Percentiles rank a stretch among this genome's conserved stretches.
These are phyloP conservation scores for Yarrowia galli DNA, from an alignment of 1,139 yeast species.

Conservation along the genomic window DNA sequence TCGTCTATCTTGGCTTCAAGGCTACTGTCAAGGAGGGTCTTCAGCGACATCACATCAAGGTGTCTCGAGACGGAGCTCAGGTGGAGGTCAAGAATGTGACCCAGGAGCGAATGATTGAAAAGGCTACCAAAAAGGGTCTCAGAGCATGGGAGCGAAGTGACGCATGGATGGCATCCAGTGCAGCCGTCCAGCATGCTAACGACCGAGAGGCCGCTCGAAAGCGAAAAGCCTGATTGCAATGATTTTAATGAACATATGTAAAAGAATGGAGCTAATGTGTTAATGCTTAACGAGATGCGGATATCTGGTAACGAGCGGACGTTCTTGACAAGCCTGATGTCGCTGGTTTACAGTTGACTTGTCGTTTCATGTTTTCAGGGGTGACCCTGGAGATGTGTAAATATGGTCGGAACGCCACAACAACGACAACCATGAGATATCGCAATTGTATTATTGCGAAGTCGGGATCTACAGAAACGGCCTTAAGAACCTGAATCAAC, in stretches of 20 bases:
- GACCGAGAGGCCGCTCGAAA: slow-evolving; percentile 26
- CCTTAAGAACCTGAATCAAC: too few species aligned
- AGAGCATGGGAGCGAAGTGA: slow-evolving; percentile 35
- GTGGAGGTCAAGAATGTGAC: slow-evolving; percentile 37
- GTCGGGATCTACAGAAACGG: too few species aligned
- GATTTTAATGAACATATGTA: background rate
- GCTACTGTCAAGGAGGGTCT: slow-evolving; percentile 36
- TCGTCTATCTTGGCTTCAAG: slow-evolving; percentile 22
- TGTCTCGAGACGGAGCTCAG: slow-evolving; percentile 38
- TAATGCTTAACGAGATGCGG: background rate
- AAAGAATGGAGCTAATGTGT: slow-evolving; percentile 2
- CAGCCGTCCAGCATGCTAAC: slow-evolving; percentile 24
- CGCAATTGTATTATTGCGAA: too few species aligned
- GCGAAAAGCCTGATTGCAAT: slow-evolving; percentile 9
- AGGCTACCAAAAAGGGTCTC: slow-evolving; percentile 33
- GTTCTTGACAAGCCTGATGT: background rate
- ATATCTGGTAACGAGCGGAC: background rate
- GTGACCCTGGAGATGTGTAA: background rate
- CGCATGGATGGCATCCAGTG: slow-evolving; percentile 28
- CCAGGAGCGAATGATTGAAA: slow-evolving; percentile 34
- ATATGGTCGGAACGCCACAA: too few species aligned
- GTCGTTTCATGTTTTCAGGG: background rate
- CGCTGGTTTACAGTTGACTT: background rate
- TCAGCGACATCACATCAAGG: slow-evolving; percentile 28
- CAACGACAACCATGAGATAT: too few species aligned